Percentiles rank a stretch among this genome's conserved stretches.
Conservation (phyloP, 2,329 filamentous ascomycete species). For the Dactylellina leptospora region DNA sequence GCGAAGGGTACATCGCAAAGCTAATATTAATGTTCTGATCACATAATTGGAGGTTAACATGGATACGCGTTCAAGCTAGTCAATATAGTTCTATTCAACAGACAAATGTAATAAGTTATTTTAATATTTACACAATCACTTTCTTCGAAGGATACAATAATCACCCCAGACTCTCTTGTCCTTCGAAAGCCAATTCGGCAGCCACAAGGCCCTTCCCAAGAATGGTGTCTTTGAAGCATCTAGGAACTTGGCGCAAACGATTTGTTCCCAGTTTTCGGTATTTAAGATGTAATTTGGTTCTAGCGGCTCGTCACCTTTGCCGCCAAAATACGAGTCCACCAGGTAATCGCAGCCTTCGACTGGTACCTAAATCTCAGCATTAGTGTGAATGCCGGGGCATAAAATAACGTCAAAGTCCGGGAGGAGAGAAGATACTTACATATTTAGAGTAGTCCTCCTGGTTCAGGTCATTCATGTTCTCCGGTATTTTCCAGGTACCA, state of each 20-base stretch:
- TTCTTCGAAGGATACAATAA: constrained; percentile 72
- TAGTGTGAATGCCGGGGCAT: constrained; percentile 6
- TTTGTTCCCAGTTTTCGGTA: constrained; percentile 75
- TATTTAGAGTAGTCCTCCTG: constrained; percentile 88
- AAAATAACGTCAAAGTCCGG: constrained; percentile 3
- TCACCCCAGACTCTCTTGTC: constrained; percentile 80
- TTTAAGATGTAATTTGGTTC: constrained; percentile 85
- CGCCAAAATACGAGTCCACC: constrained; percentile 83
- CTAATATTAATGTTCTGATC: too few species aligned
- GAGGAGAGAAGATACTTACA: constrained; percentile 62
- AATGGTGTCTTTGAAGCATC: constrained; percentile 78
- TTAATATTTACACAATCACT: not conserved
- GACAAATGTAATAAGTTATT: too few species aligned
- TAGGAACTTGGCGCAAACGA: constrained; percentile 80
- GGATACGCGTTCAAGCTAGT: too few species aligned
- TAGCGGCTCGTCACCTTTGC: constrained; percentile 67
- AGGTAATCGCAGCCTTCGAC: constrained; percentile 80
- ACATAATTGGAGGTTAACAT: too few species aligned
- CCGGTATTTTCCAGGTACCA: constrained; percentile 82
- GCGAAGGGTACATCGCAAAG: constrained; percentile 59
- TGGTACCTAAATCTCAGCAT: constrained; percentile 66
- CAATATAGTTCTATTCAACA: too few species aligned
- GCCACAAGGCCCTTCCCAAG: constrained; percentile 80
- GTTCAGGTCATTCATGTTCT: constrained; percentile 91
- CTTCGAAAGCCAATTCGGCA: constrained; percentile 74